Conservation (phyloP, 352 stramenopile species). For the Phytophthora kernoviae region DNA sequence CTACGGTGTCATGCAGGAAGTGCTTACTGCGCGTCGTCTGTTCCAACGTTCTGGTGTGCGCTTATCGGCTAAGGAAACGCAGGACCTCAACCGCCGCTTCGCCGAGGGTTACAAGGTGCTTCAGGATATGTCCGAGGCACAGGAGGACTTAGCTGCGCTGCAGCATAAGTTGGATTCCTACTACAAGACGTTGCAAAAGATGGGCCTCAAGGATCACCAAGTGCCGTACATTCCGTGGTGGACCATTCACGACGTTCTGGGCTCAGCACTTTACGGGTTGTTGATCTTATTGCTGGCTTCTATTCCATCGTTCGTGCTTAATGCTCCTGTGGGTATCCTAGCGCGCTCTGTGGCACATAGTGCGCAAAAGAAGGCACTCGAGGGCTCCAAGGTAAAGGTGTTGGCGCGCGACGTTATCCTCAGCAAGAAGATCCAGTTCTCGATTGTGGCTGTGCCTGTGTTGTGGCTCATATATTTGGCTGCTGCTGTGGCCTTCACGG, state of each 20-base stretch:
- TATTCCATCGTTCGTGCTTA: conserved; percentile 92
- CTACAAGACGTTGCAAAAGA: conserved; percentile 80
- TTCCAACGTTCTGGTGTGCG: conserved; percentile 92
- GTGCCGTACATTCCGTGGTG: conserved; percentile 88
- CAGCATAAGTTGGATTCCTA: conserved; percentile 87
- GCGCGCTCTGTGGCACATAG: conserved; percentile 76
- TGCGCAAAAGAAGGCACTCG: conserved; percentile 84
- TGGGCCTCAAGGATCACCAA: conserved; percentile 92
- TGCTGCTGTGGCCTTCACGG: conserved; percentile 76
- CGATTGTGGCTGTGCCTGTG: conserved; percentile 88
- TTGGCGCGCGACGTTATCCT: conserved; percentile 88
- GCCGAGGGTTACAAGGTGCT: conserved; percentile 90
- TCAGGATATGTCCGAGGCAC: conserved; percentile 63
- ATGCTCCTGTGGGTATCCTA: conserved; percentile 89
- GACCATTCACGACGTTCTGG: conserved; percentile 89
- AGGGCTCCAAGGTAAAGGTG: conserved; percentile 92
- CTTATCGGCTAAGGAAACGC: conserved; percentile 89
- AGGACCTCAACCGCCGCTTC: conserved; percentile 92
- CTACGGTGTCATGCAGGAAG: conserved; percentile 95
- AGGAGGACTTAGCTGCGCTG: conserved; percentile 62
- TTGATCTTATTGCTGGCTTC: conserved; percentile 90
- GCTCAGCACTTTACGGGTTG: conserved; percentile 84
- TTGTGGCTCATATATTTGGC: conserved; percentile 90
- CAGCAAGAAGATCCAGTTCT: conserved; percentile 95
- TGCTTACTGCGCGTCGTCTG: conserved; percentile 95